Percentiles rank a stretch among this genome's conserved stretches.
These are phyloP conservation scores for Fusarium sp. DNA, from an alignment of 2,329 filamentous ascomycete genomes.

Conservation along the genomic window DNA sequence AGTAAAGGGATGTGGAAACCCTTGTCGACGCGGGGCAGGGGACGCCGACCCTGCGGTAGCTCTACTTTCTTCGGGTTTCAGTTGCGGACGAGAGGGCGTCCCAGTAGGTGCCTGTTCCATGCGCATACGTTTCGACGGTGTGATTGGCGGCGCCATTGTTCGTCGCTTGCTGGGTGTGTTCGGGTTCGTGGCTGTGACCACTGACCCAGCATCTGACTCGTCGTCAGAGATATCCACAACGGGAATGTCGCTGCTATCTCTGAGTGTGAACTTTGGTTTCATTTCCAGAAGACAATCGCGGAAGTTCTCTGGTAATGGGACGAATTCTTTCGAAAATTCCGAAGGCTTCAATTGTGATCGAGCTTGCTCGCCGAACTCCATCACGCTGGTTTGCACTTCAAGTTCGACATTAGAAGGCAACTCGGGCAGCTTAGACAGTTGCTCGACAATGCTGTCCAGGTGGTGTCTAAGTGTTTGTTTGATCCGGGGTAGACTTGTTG, in stretches of 20 bases:
- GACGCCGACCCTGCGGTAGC: conserved; percentile 35
- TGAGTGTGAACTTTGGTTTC: conserved; percentile 60
- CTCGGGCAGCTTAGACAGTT: conserved; percentile 72
- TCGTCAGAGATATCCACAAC: conserved; percentile 55
- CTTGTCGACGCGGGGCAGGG: conserved; percentile 15
- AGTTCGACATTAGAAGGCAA: conserved; percentile 75
- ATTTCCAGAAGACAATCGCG: conserved; percentile 57
- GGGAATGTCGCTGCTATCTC: conserved; percentile 51
- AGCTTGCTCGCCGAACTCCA: conserved; percentile 64
- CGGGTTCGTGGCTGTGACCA: conserved; percentile 30
- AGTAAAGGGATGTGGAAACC: conserved; percentile 53
- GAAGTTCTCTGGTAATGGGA: conserved; percentile 63
- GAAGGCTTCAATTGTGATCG: conserved; percentile 61
- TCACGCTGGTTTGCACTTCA: conserved; percentile 70
- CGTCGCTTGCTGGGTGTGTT: conserved; percentile 49
- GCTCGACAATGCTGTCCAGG: conserved; percentile 62
- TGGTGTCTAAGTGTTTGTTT: conserved; percentile 62
- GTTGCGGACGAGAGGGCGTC: conserved; percentile 27
- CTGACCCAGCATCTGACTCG: conserved; percentile 51
- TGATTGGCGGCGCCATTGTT: conserved; percentile 43
- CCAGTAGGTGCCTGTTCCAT: conserved; percentile 31
- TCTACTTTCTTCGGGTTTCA: conserved; percentile 56
- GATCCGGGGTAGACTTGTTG: conserved; percentile 61
- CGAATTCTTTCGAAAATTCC: conserved; percentile 59
- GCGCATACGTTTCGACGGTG: conserved; percentile 51